phyloP scores from a whole-genome alignment of 306 rosid species.

The Ochetophila trinervis region DNA sequence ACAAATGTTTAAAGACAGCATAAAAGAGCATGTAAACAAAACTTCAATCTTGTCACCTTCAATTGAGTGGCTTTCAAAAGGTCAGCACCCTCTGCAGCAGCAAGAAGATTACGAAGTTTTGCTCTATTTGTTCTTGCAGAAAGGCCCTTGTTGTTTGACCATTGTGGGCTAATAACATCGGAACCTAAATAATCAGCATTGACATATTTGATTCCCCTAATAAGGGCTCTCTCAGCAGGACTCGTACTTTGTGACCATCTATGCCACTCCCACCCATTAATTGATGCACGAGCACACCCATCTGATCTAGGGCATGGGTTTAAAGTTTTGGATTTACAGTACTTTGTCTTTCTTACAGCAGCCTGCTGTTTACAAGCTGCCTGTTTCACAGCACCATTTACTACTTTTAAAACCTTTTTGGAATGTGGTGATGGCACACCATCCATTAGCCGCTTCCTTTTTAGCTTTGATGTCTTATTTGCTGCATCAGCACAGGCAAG shows the following conservation, averaged over 20 bases:
- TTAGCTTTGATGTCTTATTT: constrained; percentile 48
- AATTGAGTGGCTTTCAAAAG: constrained; percentile 91
- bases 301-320: constrained; percentile 65
- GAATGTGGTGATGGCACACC: constrained; percentile 34
- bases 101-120: constrained; percentile 87
- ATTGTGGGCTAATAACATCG: constrained; percentile 53
- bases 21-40: constrained; percentile 20
- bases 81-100: constrained; percentile 97
- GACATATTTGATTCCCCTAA: constrained; percentile 52
- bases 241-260: constrained; percentile 78
- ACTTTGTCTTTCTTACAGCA: constrained; percentile 32
- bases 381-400: constrained; percentile 37
- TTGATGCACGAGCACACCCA: constrained; percentile 86
- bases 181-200: constrained; percentile 36
- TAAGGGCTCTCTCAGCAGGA: constrained; percentile 71
- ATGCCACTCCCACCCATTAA: constrained; percentile 96
- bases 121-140: constrained; percentile 97
- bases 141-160: constrained; percentile 78
- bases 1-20: constrained; percentile 15
- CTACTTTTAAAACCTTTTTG: constrained; percentile 51
- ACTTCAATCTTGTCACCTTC: constrained; percentile 52
- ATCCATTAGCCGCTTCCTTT: constrained; percentile 53
- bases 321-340: constrained; percentile 46
- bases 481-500: constrained; percentile 40
- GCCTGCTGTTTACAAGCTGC: constrained; percentile 46